Base-by-base conservation (phyloP, 75 land plant genomes). In the Sequoiadendron giganteum region DNA sequence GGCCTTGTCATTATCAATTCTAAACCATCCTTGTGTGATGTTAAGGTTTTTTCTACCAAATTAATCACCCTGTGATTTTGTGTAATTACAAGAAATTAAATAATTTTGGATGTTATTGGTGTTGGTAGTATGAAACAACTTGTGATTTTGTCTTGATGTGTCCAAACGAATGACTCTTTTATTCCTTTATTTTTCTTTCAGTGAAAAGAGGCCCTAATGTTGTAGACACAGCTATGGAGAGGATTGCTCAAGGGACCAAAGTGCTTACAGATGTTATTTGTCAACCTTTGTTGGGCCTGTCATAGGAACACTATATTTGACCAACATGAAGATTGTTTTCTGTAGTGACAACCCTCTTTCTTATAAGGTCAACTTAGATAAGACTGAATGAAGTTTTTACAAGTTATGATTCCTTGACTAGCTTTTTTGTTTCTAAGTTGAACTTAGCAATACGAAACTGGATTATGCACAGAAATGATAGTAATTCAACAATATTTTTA, bases 271-370 rank as follows among this genome's bases (percentile, higher is more conserved):
- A 95, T 95, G 96, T 90, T 95, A 94, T 65, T 86, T 95, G 18
- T 95, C 97, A 61, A 95, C 97, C n/a, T 94, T 96, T 84, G 93
- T 95, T 90, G 97, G 97, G 86, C 97, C 97, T 21, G 96, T 95
- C 28, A 89, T 93, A 90, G 97, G 97, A 81, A 89, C 85, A 52
- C 73, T 95, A 58, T 95, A 95, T 87, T 76, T 95, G 38, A 95
- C 97, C 65, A 88, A 94, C 21, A 87, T 84, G 49, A 95, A 93
- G 80, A 89, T 95, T 85, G 96, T 96, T 43, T 95, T 95, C 86
- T 95, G 96, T 77, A 95, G 97, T 91, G 97, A 95, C 84, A 90
- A 90, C 87, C 97, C 97, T 14, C 93, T 95, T 80, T 92, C 97
- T 30, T 95, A 94, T 87, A 82, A 92, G 86, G 92, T 88, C 18